Evolutionary conservation across 331 rosid species (phyloP).

Genomic region (Dryas integrifolia): DNA sequence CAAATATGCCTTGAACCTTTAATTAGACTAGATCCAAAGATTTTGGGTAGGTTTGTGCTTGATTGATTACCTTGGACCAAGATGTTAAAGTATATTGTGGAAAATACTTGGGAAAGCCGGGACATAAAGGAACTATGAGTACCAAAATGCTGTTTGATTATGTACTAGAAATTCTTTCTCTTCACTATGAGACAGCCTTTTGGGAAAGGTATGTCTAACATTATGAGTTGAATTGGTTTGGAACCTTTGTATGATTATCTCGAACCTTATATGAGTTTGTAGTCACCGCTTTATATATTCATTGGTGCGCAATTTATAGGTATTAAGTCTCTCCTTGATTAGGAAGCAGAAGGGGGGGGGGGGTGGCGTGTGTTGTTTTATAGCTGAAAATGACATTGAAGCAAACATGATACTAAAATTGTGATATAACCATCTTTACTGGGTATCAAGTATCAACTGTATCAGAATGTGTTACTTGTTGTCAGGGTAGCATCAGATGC

Average conservation of each 20-base stretch:
- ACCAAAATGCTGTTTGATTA: background rate
- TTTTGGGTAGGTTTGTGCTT: background rate
- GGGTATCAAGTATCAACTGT: too few relatives aligned
- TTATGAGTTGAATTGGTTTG: background rate
- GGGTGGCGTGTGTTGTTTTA: too few relatives aligned
- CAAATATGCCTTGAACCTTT: background rate
- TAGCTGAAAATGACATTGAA: too few relatives aligned
- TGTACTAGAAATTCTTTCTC: background rate
- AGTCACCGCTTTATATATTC: background rate
- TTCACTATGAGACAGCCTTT: background rate
- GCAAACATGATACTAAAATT: background rate
- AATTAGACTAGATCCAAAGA: background rate
- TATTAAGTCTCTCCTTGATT: background rate
- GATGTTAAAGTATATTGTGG: background rate
- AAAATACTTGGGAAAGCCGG: background rate
- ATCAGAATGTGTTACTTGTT: background rate
- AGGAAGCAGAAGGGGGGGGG: background rate
- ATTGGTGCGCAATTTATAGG: background rate
- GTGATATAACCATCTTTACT: background rate
- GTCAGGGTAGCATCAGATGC: background rate
- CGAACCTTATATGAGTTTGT: background rate
- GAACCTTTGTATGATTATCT: background rate
- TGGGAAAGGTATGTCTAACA: background rate
- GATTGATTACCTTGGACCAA: background rate
- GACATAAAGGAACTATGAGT: background rate